Evolutionary conservation across 2,329 filamentous ascomycete genomes (phyloP).

Genomic region (Coniochaeta hoffmannii): DNA sequence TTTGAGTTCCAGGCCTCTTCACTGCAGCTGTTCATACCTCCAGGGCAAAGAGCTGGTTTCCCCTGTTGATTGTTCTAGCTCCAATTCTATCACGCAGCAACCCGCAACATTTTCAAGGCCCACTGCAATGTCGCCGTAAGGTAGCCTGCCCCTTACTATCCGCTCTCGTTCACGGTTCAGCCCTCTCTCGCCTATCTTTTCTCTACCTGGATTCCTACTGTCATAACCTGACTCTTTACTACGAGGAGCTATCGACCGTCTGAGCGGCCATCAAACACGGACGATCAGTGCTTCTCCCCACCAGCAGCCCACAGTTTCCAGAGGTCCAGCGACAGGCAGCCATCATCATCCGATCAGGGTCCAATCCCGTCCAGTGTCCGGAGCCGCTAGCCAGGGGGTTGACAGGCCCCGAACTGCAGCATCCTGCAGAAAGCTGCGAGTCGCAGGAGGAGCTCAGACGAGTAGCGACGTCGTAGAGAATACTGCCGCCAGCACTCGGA

Average conservation of each 20-base stretch:
- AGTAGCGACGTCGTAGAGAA: not conserved
- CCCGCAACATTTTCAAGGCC: not conserved
- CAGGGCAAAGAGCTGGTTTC: not conserved
- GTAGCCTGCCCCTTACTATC: not conserved
- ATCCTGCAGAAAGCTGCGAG: not conserved
- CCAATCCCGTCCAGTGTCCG: slow-evolving; percentile 1
- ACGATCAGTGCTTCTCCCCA: not conserved
- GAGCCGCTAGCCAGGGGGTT: not conserved
- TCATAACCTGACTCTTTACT: not conserved
- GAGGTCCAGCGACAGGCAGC: not conserved
- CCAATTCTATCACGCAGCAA: not conserved
- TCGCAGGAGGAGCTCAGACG: not conserved
- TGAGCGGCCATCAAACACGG: not conserved
- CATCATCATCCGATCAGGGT: not conserved
- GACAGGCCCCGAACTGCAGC: not conserved
- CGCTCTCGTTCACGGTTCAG: not conserved
- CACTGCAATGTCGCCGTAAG: not conserved
- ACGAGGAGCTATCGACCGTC: not conserved
- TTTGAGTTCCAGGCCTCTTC: not conserved
- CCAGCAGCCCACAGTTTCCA: not conserved
- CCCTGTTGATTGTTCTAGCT: not conserved
- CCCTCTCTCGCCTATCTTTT: not conserved
- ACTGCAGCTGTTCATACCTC: not conserved
- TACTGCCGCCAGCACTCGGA: not conserved
- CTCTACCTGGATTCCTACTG: not conserved